Evolutionary conservation across 2,329 filamentous ascomycete species (phyloP).

Genomic region (Arachnomyces sp.): DNA sequence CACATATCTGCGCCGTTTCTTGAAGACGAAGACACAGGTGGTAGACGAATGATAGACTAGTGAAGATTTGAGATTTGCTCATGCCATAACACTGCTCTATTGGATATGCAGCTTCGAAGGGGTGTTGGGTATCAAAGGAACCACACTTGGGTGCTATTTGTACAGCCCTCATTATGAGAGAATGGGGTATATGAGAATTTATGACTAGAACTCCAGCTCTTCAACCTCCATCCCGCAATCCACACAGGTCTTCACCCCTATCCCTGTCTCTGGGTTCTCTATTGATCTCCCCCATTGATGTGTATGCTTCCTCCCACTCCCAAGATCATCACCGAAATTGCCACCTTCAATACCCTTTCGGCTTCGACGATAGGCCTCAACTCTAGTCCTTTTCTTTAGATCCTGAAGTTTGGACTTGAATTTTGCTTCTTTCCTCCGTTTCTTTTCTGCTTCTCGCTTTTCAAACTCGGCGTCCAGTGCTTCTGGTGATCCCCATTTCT

Average conservation of each 20-base stretch:
- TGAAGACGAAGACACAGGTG: too few species aligned
- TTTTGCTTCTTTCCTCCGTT: conserved; percentile 78
- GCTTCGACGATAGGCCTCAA: conserved; percentile 76
- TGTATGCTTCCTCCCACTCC: conserved; percentile 62
- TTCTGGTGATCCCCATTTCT: conserved; percentile 85
- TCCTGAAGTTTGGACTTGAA: conserved; percentile 85
- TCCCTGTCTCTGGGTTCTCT: conserved; percentile 49
- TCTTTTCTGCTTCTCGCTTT: conserved; percentile 67
- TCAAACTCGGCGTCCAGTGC: conserved; percentile 84
- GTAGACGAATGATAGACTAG: too few species aligned
- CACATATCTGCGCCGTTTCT: too few species aligned
- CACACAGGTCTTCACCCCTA: conserved; percentile 61
- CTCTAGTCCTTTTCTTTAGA: conserved; percentile 84
- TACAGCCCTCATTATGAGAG: too few species aligned
- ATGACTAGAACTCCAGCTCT: conserved; percentile 55
- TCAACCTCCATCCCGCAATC: conserved; percentile 62
- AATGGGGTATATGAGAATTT: too few species aligned
- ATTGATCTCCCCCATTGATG: conserved; percentile 70
- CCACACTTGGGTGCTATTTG: too few species aligned
- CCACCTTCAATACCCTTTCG: conserved; percentile 44
- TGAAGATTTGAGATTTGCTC: too few species aligned
- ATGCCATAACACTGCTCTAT: too few species aligned
- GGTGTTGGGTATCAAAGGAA: too few species aligned
- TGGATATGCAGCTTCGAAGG: too few species aligned
- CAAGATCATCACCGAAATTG: conserved; percentile 69